Evolutionary conservation across 2,329 filamentous ascomycete genomes (phyloP), one percentile per base, ranked within the genome.

Genomic region (Akanthomyces uredinophilus): DNA sequence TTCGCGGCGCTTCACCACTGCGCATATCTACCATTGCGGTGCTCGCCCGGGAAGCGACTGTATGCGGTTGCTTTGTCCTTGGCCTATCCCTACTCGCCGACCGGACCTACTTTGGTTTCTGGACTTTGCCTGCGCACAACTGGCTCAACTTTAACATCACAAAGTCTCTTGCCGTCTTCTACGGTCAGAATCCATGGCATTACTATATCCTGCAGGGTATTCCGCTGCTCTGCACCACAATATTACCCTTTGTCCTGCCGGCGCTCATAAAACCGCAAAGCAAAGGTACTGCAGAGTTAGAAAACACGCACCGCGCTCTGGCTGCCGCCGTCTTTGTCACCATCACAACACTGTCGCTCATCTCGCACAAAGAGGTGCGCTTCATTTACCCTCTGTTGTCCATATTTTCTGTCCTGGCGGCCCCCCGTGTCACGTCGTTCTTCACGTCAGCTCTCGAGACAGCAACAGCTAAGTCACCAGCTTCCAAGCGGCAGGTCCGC

Each of bases 291-390:
- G 70, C 77, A 64, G 66, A 70, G 11, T 74, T 74, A 22, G 68
- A 67, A 59, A 60, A 60, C 29, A 54, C 50, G 5, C 50, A 53
- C 11, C 65, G 58, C 71, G 76, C 65, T 41, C 76, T 93, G 10
- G 80, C 86, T 11, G 79, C 81, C 35, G 79, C 85, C 8, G 80
- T 88, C 47, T 65, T 87, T 60, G 74, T 85, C 35, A 89, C 88
- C 62, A 76, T 90, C 11, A 72, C 77, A 1, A 74, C 80, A 2
- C 82, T 98, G 39, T 96, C 91, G 1, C 71, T 90, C 52, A 90
- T 98, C 67, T 87, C 92, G 1, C 95, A 99, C 78, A 99, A 99
- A 74, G 95, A 99, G 80, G 91, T 96, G 68, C 91, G 95, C 70
- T 99, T 99, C 78, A 90, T 98, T 67, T 96, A 96, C 70, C 94